Conservation (phyloP, 306 rosid genomes). For the Malus orientalis region DNA sequence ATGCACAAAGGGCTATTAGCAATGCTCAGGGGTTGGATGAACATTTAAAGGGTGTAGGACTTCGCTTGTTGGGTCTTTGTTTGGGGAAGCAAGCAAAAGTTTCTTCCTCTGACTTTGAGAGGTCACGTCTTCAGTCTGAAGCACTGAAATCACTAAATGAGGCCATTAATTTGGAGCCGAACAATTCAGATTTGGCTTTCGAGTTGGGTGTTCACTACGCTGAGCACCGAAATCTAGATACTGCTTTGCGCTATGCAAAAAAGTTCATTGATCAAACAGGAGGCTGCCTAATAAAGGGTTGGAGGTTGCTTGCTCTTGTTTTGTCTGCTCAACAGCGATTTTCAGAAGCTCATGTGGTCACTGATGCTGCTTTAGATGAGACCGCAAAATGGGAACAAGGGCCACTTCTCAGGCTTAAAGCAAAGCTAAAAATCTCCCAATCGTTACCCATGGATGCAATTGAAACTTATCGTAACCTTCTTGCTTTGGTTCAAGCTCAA, state of each 20-base stretch:
- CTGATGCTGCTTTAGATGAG: slow-evolving; percentile 92
- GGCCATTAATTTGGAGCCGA: slow-evolving; percentile 35
- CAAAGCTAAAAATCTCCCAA: slow-evolving; percentile 71
- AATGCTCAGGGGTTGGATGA: slow-evolving; percentile 41
- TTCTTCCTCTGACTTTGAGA: slow-evolving; percentile 47
- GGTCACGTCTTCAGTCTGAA: slow-evolving; percentile 48
- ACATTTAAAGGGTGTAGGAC: slow-evolving; percentile 72
- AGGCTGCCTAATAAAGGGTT: slow-evolving; percentile 70
- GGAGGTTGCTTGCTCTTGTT: slow-evolving; percentile 87
- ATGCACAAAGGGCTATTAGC: slow-evolving; percentile 58
- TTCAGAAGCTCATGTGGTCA: slow-evolving; percentile 83
- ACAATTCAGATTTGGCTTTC: slow-evolving; percentile 60
- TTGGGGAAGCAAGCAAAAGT: slow-evolving; percentile 68
- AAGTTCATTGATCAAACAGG: slow-evolving; percentile 78
- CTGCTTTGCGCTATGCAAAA: slow-evolving; percentile 68
- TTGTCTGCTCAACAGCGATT: slow-evolving; percentile 79
- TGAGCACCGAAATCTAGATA: slow-evolving; percentile 63
- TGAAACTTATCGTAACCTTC: slow-evolving; percentile 83
- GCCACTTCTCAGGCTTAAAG: slow-evolving; percentile 81
- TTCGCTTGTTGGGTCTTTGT: slow-evolving; percentile 77
- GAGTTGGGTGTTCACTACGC: slow-evolving; percentile 79
- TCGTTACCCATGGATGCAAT: slow-evolving; percentile 75
- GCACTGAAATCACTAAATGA: slow-evolving; percentile 47
- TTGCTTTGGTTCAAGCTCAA: slow-evolving; percentile 94
- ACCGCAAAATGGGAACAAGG: slow-evolving; percentile 93